Conservation (phyloP, 2,329 filamentous ascomycete species). For the Pseudocercospora eumusae region DNA sequence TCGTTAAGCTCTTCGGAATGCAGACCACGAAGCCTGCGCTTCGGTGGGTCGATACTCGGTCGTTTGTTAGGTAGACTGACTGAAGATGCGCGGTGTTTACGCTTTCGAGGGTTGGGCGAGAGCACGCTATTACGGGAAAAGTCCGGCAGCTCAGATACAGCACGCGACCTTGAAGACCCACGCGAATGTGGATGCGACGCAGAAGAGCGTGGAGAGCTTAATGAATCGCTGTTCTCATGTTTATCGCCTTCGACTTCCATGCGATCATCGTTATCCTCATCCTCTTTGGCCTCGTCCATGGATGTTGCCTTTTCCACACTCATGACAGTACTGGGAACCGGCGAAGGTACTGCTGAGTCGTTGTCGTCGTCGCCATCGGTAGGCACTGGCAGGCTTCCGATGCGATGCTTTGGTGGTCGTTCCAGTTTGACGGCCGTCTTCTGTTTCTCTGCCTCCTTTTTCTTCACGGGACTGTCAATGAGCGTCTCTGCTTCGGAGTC, state of each 20-base stretch:
- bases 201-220: conserved; percentile 37
- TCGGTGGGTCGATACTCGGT: conserved; percentile 35
- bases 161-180: conserved; percentile 33
- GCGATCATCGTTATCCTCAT: conserved; percentile 29
- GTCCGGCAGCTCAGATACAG: conserved; percentile 35
- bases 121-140: conserved; percentile 26
- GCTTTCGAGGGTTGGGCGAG: conserved; percentile 41
- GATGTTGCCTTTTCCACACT: conserved; percentile 29
- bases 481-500: conserved; percentile 55
- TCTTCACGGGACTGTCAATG: conserved; percentile 48
- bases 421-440: conserved; percentile 25
- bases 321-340: conserved; percentile 33
- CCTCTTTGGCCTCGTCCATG: conserved; percentile 25
- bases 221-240: conserved; percentile 35
- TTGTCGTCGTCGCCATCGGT: conserved; percentile 37
- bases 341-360: conserved; percentile 35
- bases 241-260: conserved; percentile 27
- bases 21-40: conserved; percentile 32
- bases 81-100: conserved; percentile 42
- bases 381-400: conserved; percentile 37
- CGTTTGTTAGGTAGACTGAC: conserved; percentile 39
- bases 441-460: conserved; percentile 42
- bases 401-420: conserved; percentile 33
- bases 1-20: conserved; percentile 33
- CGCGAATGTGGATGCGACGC: conserved; percentile 28